Evolutionary conservation across 106 monocot species (phyloP), one percentile per base, ranked within the genome.

Genomic region (Chionographis japonica): DNA sequence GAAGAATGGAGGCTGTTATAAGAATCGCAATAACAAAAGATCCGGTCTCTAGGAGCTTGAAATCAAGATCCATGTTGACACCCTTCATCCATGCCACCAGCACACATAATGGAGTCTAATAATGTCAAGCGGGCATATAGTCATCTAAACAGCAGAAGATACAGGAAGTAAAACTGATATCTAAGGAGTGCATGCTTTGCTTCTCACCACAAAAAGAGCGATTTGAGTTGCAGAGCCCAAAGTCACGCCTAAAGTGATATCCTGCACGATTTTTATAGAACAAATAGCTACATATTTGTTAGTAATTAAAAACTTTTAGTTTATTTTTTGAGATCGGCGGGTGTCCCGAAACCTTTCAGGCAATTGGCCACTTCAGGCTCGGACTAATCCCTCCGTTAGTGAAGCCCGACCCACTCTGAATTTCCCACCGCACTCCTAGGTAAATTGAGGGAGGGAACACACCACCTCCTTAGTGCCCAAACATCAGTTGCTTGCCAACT

Each of bases 181-280:
- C 27, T 27, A 27, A 27, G 27, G 27, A 27, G 15, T 63, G 7
- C 2, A 41, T 4, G 19, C 14, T 52, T 20, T 58, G 17, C 62
- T 6, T 8, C 81, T 77, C 58, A 91, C 94, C 78, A 95, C 94
- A 74, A 95, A 95, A 79, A 95, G 73, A 50, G 88, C 88, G 18
- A 95, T 86, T 64, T 91, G 94, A 46, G 94, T 85, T 50, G 91
- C 88, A 16, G 94, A 95, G 8, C 94, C 94, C 37, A 95, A 65
- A 3, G 91, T 71, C n/a, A 95, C 94, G 12, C 91, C 94, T 50
- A 95, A 71, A 12, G 91, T 86, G 52, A 95, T 91, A 67, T 91
- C 91, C 92, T 93, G 68, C 18, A 77, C 4, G 15, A 70, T 16
- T 54, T 17, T 15, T 17, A 15, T 27, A 73, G 54, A 3, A 6